Conservation (phyloP, 148 eudicot genomes). For the Cornus kousa region DNA sequence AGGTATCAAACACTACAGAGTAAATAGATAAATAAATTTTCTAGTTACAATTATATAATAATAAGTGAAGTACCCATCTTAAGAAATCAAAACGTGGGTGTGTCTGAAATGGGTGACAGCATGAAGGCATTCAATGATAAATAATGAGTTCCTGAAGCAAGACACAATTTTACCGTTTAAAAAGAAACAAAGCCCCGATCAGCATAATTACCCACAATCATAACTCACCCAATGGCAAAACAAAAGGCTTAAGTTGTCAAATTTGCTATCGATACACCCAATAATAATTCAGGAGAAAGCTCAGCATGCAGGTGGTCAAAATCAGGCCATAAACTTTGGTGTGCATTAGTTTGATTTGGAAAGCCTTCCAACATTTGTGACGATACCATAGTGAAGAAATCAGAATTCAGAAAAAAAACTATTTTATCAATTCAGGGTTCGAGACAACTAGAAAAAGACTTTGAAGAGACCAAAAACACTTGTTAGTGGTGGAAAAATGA, state of each 20-base stretch:
- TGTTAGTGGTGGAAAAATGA: neutral
- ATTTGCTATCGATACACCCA: neutral
- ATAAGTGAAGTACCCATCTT: neutral
- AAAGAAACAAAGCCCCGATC: neutral
- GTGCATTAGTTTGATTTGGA: neutral
- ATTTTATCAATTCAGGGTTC: neutral
- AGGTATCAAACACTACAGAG: constrained; percentile 1
- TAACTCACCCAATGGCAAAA: neutral
- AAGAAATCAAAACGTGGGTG: neutral
- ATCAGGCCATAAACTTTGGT: neutral
- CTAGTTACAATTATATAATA: neutral
- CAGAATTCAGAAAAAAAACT: neutral
- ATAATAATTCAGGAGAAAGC: neutral
- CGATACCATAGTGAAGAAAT: neutral
- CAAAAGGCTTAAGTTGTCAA: neutral
- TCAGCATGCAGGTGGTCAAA: neutral
- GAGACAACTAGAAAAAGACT: neutral
- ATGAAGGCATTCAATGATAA: neutral
- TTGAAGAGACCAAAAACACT: neutral
- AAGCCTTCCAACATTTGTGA: neutral
- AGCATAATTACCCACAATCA: too few relatives aligned
- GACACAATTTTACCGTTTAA: too few relatives aligned
- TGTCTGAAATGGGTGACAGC: neutral
- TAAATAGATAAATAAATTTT: neutral
- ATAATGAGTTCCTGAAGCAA: neutral